Conservation (phyloP, 768 basidiomycete genomes). For the Asterophora parasitica region DNA sequence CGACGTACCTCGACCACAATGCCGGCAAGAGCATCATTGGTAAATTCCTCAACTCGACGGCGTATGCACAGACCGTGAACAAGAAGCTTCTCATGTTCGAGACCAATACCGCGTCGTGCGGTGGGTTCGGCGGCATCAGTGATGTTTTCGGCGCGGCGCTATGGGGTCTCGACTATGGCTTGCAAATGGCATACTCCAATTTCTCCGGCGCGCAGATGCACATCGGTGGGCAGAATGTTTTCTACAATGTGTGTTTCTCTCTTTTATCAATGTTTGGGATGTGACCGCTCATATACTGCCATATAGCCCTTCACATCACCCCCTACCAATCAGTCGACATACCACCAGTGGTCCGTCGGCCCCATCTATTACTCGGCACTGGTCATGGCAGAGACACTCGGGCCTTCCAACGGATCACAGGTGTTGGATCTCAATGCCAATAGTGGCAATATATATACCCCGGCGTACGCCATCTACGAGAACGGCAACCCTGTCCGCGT, state of each 20-base stretch:
- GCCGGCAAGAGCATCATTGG: conserved; percentile 44
- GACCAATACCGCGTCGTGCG: conserved; percentile 66
- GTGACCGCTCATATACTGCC: too few species aligned
- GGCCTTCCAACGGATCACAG: conserved; percentile 53
- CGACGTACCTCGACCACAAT: conserved; percentile 58
- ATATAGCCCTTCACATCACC: conserved; percentile 20
- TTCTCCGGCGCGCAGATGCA: conserved; percentile 48
- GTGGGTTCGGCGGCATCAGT: conserved; percentile 60
- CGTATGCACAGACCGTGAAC: conserved; percentile 34
- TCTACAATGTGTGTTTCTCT: conserved; percentile 67
- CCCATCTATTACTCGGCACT: conserved; percentile 74
- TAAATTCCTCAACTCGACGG: conserved; percentile 48
- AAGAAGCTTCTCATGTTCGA: conserved; percentile 64
- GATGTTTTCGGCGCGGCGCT: conserved; percentile 61
- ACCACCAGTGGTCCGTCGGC: conserved; percentile 71
- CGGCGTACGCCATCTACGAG: conserved; percentile 73
- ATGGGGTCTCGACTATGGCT: conserved; percentile 58
- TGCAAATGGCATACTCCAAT: conserved; percentile 54
- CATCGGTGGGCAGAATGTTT: conserved; percentile 59
- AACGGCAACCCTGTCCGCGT: conserved; percentile 55
- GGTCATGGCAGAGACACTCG: conserved; percentile 64
- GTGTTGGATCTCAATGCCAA: conserved; percentile 61
- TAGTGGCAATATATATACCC: conserved; percentile 48
- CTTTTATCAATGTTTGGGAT: too few species aligned
- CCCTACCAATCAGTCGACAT: conserved; percentile 49